These are phyloP conservation scores for Dryadomyces quercivorus DNA, from an alignment of 2,329 filamentous ascomycete species.

Conservation along the genomic window DNA sequence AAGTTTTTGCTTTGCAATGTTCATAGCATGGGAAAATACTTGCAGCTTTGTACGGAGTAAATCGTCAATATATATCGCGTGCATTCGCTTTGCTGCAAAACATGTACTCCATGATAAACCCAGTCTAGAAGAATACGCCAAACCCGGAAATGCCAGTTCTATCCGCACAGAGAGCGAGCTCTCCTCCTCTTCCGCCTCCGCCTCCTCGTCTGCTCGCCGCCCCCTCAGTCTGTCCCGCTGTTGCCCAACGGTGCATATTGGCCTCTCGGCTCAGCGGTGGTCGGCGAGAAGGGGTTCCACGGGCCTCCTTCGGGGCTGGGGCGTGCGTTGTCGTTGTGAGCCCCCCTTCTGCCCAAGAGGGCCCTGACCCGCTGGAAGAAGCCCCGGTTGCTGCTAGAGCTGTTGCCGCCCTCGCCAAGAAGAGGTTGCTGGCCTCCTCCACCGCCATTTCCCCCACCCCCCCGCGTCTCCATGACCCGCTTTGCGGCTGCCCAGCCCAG, in stretches of 20 bases:
- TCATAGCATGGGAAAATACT: neutral
- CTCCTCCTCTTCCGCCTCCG: neutral
- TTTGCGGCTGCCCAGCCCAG: slow-evolving; percentile 47
- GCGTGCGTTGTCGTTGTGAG: neutral
- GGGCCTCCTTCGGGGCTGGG: neutral
- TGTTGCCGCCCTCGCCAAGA: neutral
- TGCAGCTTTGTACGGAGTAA: neutral
- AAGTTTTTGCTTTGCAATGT: neutral
- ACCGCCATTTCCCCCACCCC: slow-evolving; percentile 7
- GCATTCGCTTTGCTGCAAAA: neutral
- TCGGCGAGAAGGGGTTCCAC: slow-evolving; percentile 5
- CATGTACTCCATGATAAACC: neutral
- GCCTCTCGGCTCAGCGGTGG: slow-evolving; percentile 3
- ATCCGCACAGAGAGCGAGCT: too few relatives aligned
- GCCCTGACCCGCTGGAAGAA: neutral
- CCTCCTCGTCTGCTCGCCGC: neutral
- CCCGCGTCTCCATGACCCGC: slow-evolving; percentile 31
- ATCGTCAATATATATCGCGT: neutral
- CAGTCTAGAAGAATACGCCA: neutral
- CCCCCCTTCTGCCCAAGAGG: neutral
- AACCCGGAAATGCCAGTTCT: neutral
- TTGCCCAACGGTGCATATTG: slow-evolving; percentile 9
- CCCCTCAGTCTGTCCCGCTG: neutral
- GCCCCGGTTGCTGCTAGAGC: neutral
- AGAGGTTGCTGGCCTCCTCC: slow-evolving; percentile 1